phyloP scores from a whole-genome alignment of 164 flowering plant genomes.

The Malania oleifera region DNA sequence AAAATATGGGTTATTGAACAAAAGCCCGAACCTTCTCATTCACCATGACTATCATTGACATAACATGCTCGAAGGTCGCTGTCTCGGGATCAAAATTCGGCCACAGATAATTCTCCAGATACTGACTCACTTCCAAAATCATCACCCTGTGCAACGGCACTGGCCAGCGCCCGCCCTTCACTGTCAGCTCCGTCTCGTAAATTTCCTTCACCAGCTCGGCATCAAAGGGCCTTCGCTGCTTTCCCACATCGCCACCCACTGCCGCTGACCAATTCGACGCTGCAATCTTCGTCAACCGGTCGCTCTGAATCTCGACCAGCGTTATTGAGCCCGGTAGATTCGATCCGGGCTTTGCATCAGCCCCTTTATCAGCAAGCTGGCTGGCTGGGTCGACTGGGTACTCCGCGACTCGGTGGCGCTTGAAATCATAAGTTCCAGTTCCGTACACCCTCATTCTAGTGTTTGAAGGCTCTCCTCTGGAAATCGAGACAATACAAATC shows the following conservation, averaged over 20 bases:
- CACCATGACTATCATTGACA: conserved; percentile 95
- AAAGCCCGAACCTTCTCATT: conserved; percentile 73
- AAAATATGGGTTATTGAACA: too few relatives aligned
- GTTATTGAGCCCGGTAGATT: conserved; percentile 61
- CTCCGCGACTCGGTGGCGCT: conserved; percentile 89
- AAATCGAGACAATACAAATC: too few relatives aligned
- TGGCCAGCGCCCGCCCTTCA: conserved; percentile 51
- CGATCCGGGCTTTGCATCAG: conserved; percentile 42
- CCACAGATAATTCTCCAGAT: conserved; percentile 92
- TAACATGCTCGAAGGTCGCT: conserved; percentile 86
- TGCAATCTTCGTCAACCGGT: conserved; percentile 78
- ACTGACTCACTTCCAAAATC: conserved; percentile 94
- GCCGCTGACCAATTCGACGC: conserved; percentile 61
- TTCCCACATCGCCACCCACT: conserved; percentile 13
- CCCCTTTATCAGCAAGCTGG: conserved; percentile 26
- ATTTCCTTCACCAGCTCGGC: conserved; percentile 76
- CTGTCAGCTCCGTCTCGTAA: conserved; percentile 69
- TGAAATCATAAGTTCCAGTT: conserved; percentile 76
- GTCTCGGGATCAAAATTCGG: conserved; percentile 76
- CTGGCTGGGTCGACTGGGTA: conserved; percentile 49
- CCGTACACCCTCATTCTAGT: conserved; percentile 82
- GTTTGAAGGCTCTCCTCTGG: too few relatives aligned
- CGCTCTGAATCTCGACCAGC: conserved; percentile 69
- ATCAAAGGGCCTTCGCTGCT: conserved; percentile 34
- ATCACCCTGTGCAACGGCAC: conserved; percentile 91